Evolutionary conservation across 2,329 filamentous ascomycete genomes (phyloP).

Genomic region (Chrysosporium queenslandicum): DNA sequence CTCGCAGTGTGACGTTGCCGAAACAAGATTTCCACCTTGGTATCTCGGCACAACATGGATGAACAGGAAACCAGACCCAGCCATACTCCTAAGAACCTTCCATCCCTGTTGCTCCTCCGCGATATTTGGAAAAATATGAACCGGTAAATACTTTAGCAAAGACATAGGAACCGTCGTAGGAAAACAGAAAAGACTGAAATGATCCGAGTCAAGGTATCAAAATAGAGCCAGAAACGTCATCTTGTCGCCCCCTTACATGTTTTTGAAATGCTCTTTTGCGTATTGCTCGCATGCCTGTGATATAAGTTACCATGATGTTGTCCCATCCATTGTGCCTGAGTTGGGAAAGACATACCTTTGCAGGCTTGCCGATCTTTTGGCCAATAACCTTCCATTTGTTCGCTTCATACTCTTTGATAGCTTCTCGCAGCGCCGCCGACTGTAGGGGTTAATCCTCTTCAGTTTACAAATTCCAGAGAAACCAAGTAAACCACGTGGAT

Average conservation of each 20-base stretch:
- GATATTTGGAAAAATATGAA: conserved; percentile 5
- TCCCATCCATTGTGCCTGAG: neutral
- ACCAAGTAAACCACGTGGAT: neutral
- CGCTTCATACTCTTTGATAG: conserved; percentile 97
- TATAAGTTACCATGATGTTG: neutral
- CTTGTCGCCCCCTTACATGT: conserved; percentile 22
- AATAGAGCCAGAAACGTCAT: conserved; percentile 6
- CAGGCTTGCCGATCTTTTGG: conserved; percentile 92
- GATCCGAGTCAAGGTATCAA: neutral
- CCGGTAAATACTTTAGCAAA: neutral
- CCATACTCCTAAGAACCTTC: conserved; percentile 18
- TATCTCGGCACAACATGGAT: conserved; percentile 14
- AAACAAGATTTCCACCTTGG: conserved; percentile 5
- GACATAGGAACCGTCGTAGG: neutral
- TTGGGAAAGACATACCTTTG: conserved; percentile 55
- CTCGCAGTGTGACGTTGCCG: conserved; percentile 16
- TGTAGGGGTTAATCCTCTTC: conserved; percentile 17
- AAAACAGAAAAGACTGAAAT: conserved; percentile 4
- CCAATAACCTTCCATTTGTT: conserved; percentile 99
- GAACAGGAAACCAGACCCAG: conserved; percentile 15
- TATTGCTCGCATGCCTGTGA: conserved; percentile 75
- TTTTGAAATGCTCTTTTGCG: conserved; percentile 81
- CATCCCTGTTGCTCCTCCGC: conserved; percentile 15
- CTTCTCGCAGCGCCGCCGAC: conserved; percentile 57
- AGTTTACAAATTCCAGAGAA: conserved; percentile 20